Conservation (phyloP, 2,329 filamentous ascomycete species). For the Zymoseptoria crescenta region DNA sequence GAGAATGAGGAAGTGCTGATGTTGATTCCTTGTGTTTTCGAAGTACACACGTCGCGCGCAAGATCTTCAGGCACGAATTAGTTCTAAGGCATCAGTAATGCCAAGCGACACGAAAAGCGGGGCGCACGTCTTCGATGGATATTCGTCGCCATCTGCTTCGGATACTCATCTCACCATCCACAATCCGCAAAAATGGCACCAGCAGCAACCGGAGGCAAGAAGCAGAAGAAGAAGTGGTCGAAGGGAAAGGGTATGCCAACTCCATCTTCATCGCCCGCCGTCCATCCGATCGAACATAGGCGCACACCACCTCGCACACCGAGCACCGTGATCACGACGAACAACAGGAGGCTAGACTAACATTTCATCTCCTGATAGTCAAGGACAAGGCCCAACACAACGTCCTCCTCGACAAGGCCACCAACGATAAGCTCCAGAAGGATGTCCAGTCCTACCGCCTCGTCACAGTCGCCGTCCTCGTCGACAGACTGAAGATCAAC, state of each 20-base stretch:
- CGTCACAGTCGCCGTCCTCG: constrained; percentile 95
- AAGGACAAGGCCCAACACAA: constrained; percentile 99
- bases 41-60: no score
- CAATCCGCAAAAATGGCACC: constrained; percentile 19
- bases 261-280: constrained; percentile 6
- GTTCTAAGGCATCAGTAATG: neutral
- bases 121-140: neutral
- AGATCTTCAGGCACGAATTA: neutral
- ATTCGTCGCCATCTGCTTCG: neutral
- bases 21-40: neutral
- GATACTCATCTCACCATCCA: constrained; percentile 4
- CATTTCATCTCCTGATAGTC: constrained; percentile 52
- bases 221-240: constrained; percentile 77
- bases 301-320: constrained; percentile 7
- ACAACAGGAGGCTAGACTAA: constrained; percentile 12
- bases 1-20: neutral
- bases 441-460: constrained; percentile 99
- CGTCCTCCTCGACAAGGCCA: constrained; percentile 97
- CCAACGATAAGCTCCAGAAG: constrained; percentile 98
- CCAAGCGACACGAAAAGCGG: neutral
- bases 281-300: neutral
- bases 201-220: constrained; percentile 60
- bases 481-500: constrained; percentile 99
- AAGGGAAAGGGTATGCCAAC: constrained; percentile 41
- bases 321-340: constrained; percentile 1